These are phyloP conservation scores for Didymella lethalis DNA, from an alignment of 2,329 filamentous ascomycete genomes.

Conservation along the genomic window DNA sequence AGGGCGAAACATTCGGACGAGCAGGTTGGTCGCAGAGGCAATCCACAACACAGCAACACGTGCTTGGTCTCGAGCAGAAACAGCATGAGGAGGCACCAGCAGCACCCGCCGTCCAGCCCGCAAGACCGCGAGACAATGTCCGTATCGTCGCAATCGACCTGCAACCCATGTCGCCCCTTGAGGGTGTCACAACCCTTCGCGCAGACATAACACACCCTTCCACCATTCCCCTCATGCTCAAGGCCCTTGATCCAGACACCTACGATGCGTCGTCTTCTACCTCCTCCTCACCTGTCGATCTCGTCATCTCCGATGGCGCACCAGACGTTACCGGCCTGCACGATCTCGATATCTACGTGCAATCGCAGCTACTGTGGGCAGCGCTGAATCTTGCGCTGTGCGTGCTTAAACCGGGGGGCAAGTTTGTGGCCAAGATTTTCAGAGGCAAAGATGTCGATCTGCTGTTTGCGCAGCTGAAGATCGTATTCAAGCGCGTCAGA, in stretches of 20 bases:
- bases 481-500: slow-evolving; percentile 85
- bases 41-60: slow-evolving; percentile 68
- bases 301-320: slow-evolving; percentile 93
- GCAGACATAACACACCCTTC: slow-evolving; percentile 98
- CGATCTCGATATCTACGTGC: slow-evolving; percentile 97
- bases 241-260: slow-evolving; percentile 77
- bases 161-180: slow-evolving; percentile 92
- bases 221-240: slow-evolving; percentile 87
- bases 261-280: slow-evolving; percentile 51
- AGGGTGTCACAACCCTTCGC: slow-evolving; percentile 89
- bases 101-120: slow-evolving; percentile 33
- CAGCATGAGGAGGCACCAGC: not conserved
- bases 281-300: slow-evolving; percentile 81
- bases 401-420: slow-evolving; percentile 89
- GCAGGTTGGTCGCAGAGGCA: slow-evolving; percentile 88
- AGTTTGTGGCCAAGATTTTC: slow-evolving; percentile 98
- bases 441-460: slow-evolving; percentile 93
- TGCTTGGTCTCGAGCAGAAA: slow-evolving; percentile 54
- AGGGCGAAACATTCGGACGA: slow-evolving; percentile 88
- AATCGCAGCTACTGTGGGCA: slow-evolving; percentile 92
- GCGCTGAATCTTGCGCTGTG: slow-evolving; percentile 93
- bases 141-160: slow-evolving; percentile 96
- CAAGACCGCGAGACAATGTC: slow-evolving; percentile 70
- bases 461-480: slow-evolving; percentile 89
- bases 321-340: slow-evolving; percentile 97